These are phyloP conservation scores for Panaeolus cyanescens DNA, from an alignment of 768 basidiomycete genomes.

Conservation along the genomic window DNA sequence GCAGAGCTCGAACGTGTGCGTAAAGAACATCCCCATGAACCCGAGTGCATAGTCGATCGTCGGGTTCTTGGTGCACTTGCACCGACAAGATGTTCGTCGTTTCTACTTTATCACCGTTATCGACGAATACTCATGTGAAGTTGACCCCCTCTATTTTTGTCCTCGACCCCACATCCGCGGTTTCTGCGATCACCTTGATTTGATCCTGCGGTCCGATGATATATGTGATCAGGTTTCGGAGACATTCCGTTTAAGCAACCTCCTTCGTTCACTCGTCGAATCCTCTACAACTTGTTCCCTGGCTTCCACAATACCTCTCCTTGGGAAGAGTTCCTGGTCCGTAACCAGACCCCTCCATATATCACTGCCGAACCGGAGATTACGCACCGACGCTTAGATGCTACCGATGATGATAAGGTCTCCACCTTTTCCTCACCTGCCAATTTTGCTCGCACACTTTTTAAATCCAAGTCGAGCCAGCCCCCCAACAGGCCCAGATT, in stretches of 20 bases:
- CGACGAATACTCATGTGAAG: background rate
- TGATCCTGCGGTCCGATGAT: background rate
- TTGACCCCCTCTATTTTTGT: slow-evolving; percentile 9
- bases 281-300: slow-evolving; percentile 66
- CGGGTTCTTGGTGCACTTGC: slow-evolving; percentile 79
- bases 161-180: slow-evolving; percentile 10
- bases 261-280: slow-evolving; percentile 64
- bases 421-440: slow-evolving; percentile 4
- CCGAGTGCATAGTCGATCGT: slow-evolving; percentile 64
- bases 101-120: background rate
- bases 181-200: slow-evolving; percentile 2
- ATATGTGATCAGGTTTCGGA: slow-evolving; percentile 51
- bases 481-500: slow-evolving; percentile 38
- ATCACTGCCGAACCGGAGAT: slow-evolving; percentile 68
- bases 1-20: slow-evolving; percentile 65
- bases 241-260: slow-evolving; percentile 77
- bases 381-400: slow-evolving; percentile 51
- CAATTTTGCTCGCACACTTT: slow-evolving; percentile 14
- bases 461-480: slow-evolving; percentile 7
- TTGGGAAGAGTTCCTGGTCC: slow-evolving; percentile 69
- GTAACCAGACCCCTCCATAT: slow-evolving; percentile 66
- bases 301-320: slow-evolving; percentile 60
- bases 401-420: slow-evolving; percentile 9
- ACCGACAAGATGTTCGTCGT: slow-evolving; percentile 68
- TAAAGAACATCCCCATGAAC: slow-evolving; percentile 68